Base-by-base conservation (phyloP, 2,329 filamentous ascomycete genomes). In the Calonectria naviculata region DNA sequence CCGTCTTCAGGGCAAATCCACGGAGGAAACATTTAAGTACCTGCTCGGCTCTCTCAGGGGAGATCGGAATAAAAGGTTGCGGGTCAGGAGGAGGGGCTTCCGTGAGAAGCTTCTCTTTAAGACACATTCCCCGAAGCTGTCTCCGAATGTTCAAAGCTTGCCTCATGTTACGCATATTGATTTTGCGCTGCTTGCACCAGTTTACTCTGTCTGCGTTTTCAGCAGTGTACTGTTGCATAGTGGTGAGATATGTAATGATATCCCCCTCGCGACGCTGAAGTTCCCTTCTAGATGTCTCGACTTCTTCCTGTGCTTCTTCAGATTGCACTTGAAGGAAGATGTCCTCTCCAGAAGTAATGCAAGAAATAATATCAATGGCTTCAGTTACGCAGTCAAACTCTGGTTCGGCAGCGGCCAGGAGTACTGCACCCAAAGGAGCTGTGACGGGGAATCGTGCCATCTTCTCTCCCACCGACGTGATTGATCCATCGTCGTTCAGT, bases 391-490 rank as follows among this genome's bases (percentile, higher is more conserved):
- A 97, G 75, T 94, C 90, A 60, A 89, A 89, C 47, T 93, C 90
- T 0, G 92, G 89, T 8, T 89, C 89, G 0, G 92, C 91, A 0
- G 95, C 94, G 47, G 95, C 94, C 21, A 99, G 87, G 0, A 99
- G 86, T 1, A 98, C 95, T 1, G 95, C 91, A 0, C 93, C 95
- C 10, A 97, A 90, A 0, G 93, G 90, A 0, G 95, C 95, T 0
- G 95, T 92, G 1, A 99, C 88, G 0, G 97, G 97, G 26, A 98
- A 91, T 42, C 91, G 89, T 1, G 96, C 93, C 82, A 99, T 95
- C 66, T 93, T 92, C 49, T 88, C 86, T 1, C 97, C 97, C 21
- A 91, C 86, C 0, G 89, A 84, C 5, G 93, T 98, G 78, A 99
- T 94, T 1, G 85, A 85, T 7, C 94, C 95, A 8, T 90, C 85